Base-by-base conservation (phyloP, 768 basidiomycete genomes). In the Leccinum broughii region DNA sequence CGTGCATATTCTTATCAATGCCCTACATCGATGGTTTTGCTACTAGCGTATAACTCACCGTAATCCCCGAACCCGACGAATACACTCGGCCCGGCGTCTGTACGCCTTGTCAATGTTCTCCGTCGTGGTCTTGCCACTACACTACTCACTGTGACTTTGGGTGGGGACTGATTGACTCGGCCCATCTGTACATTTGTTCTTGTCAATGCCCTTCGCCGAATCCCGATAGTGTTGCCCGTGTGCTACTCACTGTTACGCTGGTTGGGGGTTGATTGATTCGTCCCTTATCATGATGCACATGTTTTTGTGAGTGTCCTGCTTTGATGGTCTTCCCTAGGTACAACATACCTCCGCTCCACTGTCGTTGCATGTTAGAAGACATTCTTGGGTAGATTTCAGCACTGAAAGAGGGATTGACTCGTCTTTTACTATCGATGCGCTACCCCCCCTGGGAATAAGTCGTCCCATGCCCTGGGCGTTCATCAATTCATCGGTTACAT, bases 61-160 rank as follows among this genome's bases (percentile, higher is more conserved):
- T 41, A 2, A n/a, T 0, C 4, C 7, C 9, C 9, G n/a, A 10
- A n/a, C n/a, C n/a, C 2, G n/a, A 0, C 17, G 9, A 4, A 10
- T n/a, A 9, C 41, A 44, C n/a, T 44, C 41, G n/a, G 2, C 41
- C 41, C n/a, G 41, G 41, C 41, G 41, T 20, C 41, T 44, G 17
- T 44, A 44, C n/a, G 5, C n/a, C 0, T 20, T 44, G 44, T 46
- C 10, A 1, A 13, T 46, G 20, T 5, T 10, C n/a, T 46, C n/a
- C 10, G n/a, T 46, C 11, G 44, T 20, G 20, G 44, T 46, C 44
- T 46, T 46, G 0, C 10, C 17, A 9, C 41, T 46, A 0, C 0
- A 20, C 44, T 20, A 28, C 44, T 46, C 20, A 46, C 44, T 10
- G 20, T 20, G 0, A 0, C 20, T 11, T 46, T n/a, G 10, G 0